These are phyloP conservation scores for Pythium guiyangense DNA, from an alignment of 352 stramenopile genomes.

Conservation along the genomic window DNA sequence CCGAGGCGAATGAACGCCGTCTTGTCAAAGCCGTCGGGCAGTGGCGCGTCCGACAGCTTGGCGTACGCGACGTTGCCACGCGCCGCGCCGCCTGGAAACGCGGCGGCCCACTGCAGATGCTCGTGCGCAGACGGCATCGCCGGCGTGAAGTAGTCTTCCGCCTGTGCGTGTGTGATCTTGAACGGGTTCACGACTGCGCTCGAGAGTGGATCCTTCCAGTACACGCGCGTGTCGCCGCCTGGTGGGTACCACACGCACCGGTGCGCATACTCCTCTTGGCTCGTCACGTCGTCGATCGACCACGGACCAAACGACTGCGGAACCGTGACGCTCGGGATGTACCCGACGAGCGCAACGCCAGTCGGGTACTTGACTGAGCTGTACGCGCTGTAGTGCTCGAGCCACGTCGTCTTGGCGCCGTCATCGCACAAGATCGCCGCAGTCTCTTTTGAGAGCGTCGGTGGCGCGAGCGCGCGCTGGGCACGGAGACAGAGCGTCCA, in stretches of 20 bases:
- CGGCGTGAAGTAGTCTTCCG: conserved; percentile 29
- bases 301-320: conserved; percentile 1
- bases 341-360: too few relatives aligned
- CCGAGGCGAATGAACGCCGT: conserved; percentile 25
- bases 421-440: neutral
- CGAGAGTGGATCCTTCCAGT: conserved; percentile 19
- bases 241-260: conserved; percentile 41
- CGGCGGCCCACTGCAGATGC: conserved; percentile 37
- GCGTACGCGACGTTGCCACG: conserved; percentile 49
- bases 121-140: conserved; percentile 15
- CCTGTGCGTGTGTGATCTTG: conserved; percentile 11
- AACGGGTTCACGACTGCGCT: conserved; percentile 28
- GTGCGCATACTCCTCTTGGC: conserved; percentile 10
- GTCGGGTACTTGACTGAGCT: neutral
- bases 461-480: conserved; percentile 26
- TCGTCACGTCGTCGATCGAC: conserved; percentile 19
- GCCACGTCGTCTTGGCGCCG: conserved; percentile 15
- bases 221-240: conserved; percentile 10
- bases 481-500: conserved; percentile 28
- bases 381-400: conserved; percentile 16
- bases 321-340: too few relatives aligned
- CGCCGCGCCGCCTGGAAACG: conserved; percentile 24
- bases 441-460: neutral
- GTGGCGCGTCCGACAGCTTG: conserved; percentile 13
- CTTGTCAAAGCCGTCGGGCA: conserved; percentile 21